A percentile compares a stretch with the other conserved stretches of the same genome.
Evolutionary conservation across 2,329 filamentous ascomycete genomes (phyloP).

Genomic region (Knufia fluminis): DNA sequence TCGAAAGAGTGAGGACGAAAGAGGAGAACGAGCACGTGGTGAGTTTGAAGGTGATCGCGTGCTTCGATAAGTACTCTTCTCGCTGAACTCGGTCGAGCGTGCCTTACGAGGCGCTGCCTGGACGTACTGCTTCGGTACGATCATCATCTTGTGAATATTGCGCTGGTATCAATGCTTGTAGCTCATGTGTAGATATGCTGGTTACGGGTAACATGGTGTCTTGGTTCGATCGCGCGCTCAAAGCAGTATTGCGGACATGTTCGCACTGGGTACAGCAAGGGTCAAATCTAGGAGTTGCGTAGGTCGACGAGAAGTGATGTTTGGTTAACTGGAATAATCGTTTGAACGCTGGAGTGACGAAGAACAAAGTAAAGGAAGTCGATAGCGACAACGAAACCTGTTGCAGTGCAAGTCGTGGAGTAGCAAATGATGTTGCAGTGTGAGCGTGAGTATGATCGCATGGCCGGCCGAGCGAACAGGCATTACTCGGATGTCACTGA

Average conservation of each 20-base stretch:
- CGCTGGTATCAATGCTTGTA: background rate
- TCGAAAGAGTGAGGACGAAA: background rate
- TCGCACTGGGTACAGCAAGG: background rate
- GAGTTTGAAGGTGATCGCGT: slow-evolving; percentile 8
- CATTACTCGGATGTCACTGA: no score
- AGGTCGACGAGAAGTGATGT: background rate
- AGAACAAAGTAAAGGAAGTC: background rate
- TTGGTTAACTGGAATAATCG: no score
- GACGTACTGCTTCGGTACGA: slow-evolving; percentile 1
- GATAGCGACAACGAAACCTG: no score
- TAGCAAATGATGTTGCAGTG: no score
- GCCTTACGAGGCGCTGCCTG: background rate
- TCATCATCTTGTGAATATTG: slow-evolving; percentile 8
- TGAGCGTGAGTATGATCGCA: no score
- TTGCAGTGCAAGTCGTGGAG: no score
- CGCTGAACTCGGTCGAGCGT: slow-evolving; percentile 2
- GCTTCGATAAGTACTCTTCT: background rate
- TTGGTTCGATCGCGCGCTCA: background rate
- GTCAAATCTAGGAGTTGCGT: background rate
- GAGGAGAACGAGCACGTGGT: background rate
- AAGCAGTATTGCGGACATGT: background rate
- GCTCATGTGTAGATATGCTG: background rate
- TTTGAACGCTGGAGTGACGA: background rate
- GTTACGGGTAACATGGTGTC: background rate
- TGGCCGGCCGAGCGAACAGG: background rate